A percentile compares a stretch with the other conserved stretches of the same genome.
Evolutionary conservation across 2,329 filamentous ascomycete species (phyloP).

Genomic region (Pleoardoris graminearum): DNA sequence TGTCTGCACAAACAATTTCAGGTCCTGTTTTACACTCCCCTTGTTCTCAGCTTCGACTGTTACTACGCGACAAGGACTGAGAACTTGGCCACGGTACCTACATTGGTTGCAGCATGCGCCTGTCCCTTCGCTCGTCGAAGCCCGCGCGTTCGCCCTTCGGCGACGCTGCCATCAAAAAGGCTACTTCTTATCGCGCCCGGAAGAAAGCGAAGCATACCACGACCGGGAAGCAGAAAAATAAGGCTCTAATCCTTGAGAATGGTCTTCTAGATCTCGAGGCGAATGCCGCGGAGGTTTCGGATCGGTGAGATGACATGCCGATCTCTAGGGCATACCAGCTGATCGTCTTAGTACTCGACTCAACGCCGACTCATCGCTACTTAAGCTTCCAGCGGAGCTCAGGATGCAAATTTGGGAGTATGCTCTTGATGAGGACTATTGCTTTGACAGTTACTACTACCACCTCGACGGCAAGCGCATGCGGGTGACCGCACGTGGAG

Average conservation of each 20-base stretch:
- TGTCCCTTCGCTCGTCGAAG: not conserved
- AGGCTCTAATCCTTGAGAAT: not conserved
- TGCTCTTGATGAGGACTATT: not conserved
- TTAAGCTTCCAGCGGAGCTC: not conserved
- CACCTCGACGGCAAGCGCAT: not conserved
- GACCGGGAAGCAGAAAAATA: not conserved
- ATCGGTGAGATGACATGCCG: not conserved
- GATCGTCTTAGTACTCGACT: not conserved
- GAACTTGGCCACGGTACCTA: not conserved
- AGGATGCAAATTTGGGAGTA: not conserved
- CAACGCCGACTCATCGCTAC: not conserved
- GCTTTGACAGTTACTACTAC: not conserved
- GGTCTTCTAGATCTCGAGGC: not conserved
- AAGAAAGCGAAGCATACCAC: not conserved
- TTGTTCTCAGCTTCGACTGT: not conserved
- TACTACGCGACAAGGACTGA: not conserved
- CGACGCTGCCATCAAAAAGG: too few species aligned
- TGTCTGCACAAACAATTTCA: too few species aligned
- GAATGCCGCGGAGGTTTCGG: not conserved
- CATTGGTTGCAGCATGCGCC: not conserved
- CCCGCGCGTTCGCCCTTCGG: too few species aligned
- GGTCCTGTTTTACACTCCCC: not conserved
- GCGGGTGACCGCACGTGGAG: not conserved
- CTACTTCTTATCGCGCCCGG: not conserved
- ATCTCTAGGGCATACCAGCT: not conserved